Conservation (phyloP, 2,329 filamentous ascomycete genomes). For the Cryphonectria naterciae region DNA sequence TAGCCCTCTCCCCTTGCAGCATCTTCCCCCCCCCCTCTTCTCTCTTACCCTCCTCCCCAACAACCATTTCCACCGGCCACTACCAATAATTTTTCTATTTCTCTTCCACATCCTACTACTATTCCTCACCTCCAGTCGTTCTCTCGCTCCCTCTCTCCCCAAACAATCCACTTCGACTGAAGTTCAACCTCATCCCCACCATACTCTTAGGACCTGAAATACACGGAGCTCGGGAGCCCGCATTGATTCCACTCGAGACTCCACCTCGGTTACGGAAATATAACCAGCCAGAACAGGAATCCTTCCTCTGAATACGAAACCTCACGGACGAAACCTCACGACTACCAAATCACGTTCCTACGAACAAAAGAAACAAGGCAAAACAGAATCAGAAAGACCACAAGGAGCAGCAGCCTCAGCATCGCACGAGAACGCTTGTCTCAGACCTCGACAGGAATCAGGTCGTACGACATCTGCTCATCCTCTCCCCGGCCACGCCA, state of each 20-base stretch:
- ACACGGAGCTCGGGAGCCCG: conserved; percentile 16
- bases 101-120: not conserved
- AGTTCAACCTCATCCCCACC: not conserved
- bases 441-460: not conserved
- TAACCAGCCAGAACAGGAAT: conserved; percentile 8
- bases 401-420: not conserved
- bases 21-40: not conserved
- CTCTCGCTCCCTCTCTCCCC: not conserved
- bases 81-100: not conserved
- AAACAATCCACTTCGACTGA: not conserved
- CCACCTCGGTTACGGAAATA: conserved; percentile 15
- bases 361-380: not conserved
- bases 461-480: not conserved
- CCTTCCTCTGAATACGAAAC: not conserved
- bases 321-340: too few species aligned
- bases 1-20: not conserved
- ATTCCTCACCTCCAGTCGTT: not conserved
- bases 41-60: not conserved
- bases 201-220: not conserved
- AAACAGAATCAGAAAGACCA: not conserved
- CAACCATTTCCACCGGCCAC: not conserved
- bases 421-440: not conserved
- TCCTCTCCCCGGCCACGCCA: not conserved
- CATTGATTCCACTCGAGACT: conserved; percentile 23
- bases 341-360: not conserved